phyloP scores from a whole-genome alignment of 305 asterid species.

The Salvia sclarea region DNA sequence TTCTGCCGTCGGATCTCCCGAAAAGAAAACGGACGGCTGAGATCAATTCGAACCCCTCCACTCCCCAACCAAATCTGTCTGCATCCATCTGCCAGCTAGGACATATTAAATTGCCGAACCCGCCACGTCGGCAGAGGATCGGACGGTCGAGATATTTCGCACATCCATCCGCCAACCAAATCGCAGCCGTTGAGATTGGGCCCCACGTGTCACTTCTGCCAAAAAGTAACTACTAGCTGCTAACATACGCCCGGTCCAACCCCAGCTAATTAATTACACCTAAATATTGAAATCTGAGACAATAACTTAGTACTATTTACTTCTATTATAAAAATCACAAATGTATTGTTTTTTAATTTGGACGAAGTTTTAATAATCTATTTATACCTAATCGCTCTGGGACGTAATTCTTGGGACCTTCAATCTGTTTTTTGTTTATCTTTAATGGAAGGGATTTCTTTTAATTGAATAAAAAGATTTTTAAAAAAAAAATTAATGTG shows the following conservation, averaged over 20 bases:
- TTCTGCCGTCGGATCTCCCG: conserved; percentile 40
- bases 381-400: conserved; percentile 28
- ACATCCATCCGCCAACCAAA: conserved; percentile 32
- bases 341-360: neutral
- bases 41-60: conserved; percentile 35
- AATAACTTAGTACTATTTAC: neutral
- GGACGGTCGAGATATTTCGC: conserved; percentile 35
- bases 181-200: conserved; percentile 36
- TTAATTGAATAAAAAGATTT: neutral
- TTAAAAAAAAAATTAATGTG: conserved; percentile 21
- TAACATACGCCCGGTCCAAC: conserved; percentile 40
- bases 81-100: conserved; percentile 53
- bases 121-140: conserved; percentile 60
- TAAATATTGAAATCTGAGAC: neutral
- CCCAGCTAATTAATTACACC: conserved; percentile 23
- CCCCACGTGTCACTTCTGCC: conserved; percentile 41
- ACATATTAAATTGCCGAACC: conserved; percentile 42
- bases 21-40: conserved; percentile 24
- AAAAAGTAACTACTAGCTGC: conserved; percentile 37
- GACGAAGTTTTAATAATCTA: neutral
- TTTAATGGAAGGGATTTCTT: no score
- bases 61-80: conserved; percentile 42
- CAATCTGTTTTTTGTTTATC: neutral
- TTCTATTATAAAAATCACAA: neutral
- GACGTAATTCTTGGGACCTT: conserved; percentile 41